Percentiles rank a stretch among this genome's conserved stretches.
Evolutionary conservation across 306 rosid species (phyloP).

Genomic region (Coriaria nepalensis): DNA sequence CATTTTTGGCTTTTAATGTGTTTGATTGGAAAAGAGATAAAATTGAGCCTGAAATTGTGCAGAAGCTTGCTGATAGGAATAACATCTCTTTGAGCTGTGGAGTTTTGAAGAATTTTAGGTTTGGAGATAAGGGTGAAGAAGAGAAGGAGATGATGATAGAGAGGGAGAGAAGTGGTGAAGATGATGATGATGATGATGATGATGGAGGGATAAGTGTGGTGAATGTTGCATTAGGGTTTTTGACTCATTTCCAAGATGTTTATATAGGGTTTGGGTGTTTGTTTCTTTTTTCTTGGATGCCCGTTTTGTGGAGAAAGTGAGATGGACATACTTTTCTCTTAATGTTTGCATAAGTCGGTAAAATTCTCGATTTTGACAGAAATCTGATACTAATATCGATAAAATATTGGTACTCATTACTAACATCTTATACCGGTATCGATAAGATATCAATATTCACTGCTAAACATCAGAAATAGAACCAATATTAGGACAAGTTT

Average conservation of each 20-base stretch:
- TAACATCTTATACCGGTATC: no score
- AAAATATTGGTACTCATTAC: no score
- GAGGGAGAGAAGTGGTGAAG: conserved; percentile 12
- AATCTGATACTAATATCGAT: not conserved
- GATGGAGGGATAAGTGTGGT: conserved; percentile 30
- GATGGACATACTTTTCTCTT: conserved; percentile 78
- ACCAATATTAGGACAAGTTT: no score
- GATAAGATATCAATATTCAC: no score
- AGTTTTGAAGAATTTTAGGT: conserved; percentile 26
- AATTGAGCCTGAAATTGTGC: conserved; percentile 51
- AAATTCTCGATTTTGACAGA: conserved; percentile 23
- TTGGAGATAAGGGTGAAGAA: conserved; percentile 32
- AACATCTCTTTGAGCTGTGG: conserved; percentile 44
- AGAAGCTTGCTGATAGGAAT: conserved; percentile 66
- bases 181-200: conserved; percentile 9
- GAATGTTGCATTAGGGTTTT: conserved; percentile 36
- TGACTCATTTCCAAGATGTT: conserved; percentile 66
- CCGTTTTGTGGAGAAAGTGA: conserved; percentile 78
- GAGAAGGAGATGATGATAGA: conserved; percentile 30
- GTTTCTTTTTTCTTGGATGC: conserved; percentile 72
- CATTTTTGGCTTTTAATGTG: conserved; percentile 56
- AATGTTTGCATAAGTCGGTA: conserved; percentile 54
- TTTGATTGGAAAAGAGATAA: conserved; percentile 93
- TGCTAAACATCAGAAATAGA: no score
- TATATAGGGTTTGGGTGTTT: conserved; percentile 67